phyloP scores from a whole-genome alignment of 148 eudicot genomes.

The Rheum nobile region DNA sequence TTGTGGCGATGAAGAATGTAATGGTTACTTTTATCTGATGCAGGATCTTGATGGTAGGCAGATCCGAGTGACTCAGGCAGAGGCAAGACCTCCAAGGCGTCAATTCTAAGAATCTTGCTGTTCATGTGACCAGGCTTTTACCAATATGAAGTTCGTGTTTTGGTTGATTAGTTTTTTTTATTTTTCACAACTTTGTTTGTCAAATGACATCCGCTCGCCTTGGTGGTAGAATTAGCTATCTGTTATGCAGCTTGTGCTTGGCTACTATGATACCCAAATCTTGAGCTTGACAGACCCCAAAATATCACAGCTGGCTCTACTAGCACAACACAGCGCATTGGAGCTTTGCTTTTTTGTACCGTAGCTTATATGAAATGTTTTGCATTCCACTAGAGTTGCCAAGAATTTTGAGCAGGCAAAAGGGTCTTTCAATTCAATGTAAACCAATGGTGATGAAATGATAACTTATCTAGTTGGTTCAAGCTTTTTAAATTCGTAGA shows the following conservation, averaged over 20 bases:
- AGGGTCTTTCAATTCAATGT: neutral
- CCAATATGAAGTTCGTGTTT: neutral
- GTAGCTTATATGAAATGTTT: conserved; percentile 1
- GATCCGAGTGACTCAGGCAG: conserved; percentile 77
- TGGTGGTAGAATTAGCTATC: conserved; percentile 1
- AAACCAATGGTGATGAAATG: neutral
- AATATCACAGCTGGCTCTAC: neutral
- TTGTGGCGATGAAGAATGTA: neutral
- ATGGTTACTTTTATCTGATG: conserved; percentile 10
- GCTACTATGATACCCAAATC: neutral
- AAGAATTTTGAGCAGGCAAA: neutral
- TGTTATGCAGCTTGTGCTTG: neutral
- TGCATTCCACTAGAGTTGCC: neutral
- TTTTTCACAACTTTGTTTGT: neutral
- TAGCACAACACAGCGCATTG: neutral
- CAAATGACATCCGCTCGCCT: neutral
- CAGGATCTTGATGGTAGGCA: conserved; percentile 79
- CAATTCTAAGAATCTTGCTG: conserved; percentile 22
- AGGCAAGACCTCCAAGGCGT: conserved; percentile 57
- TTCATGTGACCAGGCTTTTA: neutral
- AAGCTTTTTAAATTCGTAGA: too few relatives aligned
- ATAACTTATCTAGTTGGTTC: neutral
- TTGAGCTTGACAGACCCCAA: neutral
- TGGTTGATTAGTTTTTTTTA: neutral
- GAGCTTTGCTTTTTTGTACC: neutral